Base-by-base conservation (phyloP, 75 land plant genomes). In the Larix kaempferi region DNA sequence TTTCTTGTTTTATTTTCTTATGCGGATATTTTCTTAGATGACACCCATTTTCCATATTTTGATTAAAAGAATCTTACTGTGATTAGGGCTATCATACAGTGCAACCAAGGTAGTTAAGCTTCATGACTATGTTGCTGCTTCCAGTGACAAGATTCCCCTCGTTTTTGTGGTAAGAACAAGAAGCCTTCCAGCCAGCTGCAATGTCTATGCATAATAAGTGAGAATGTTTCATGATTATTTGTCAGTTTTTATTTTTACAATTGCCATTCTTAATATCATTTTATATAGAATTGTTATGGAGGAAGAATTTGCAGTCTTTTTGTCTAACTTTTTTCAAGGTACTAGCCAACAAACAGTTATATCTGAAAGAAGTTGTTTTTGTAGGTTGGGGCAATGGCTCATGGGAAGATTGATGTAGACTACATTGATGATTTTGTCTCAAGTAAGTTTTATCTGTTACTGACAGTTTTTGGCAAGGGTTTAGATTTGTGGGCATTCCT, bases 361-460 rank as follows among this genome's bases (percentile, higher is more conserved):
- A 12, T 69, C 52, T 66, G 71, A 52, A 16, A 57, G 61, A 26
- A 67, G 21, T 14, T 59, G 5, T 61, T 39, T 57, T 5, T 63
- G 26, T 80, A 94, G 98, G 95, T 95, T 79, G 98, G 98, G n/a
- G 98, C 98, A 23, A 95, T 95, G 98, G 88, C 98, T 17, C 98
- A 95, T 85, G 98, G 98, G 73, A 85, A 94, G 76, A 93, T 95
- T 49, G 88, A 88, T 8, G 78, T 67, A 22, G 98, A 91, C 26
- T 88, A 89, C 37, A 82, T 84, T 11, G 98, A 95, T 71, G 98
- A 95, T 74, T 88, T 86, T 71, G 79, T 95, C 77, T 87, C 96
- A 75, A 79, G 96, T 94, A 85, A 82, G 84, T 64, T 79, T 33
- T 44, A 69, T 19, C 52, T 44, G 49, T 44, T 6, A 44, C 10